Base-by-base conservation (phyloP, 139 green algal species). In the Coccomyxa sp. region DNA sequence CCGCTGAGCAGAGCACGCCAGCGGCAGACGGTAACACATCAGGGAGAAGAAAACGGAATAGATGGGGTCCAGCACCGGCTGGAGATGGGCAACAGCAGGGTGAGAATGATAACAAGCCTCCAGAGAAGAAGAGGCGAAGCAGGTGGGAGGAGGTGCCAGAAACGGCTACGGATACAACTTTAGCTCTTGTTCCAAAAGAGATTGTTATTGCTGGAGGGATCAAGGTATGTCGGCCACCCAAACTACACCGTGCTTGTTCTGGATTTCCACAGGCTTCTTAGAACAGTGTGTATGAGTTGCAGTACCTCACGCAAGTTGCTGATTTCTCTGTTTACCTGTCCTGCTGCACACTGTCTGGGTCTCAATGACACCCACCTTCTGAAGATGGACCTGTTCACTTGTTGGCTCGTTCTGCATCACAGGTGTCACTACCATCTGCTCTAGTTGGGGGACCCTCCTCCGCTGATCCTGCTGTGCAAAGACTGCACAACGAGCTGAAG, bases 371-470 rank as follows among this genome's bases (percentile, higher is more conserved):
- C 66, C 13, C 21, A 31, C 13, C 13, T 76, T 31, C 16, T 63
- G 14, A 25, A 58, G 51, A 25, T 76, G 74, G 57, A 75, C 31
- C 10, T 17, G 17, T 12, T 15, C 17, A 27, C 45, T n/a, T 31
- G 7, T 30, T 57, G 23, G 15, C 60, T 15, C 0, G 59, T 16
- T 17, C 21, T 30, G 60, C 31, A 45, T 83, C 74, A 68, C 86
- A 90, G 86, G 86, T 93, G 12, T 74, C 80, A 0, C 81, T 93
- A 14, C 89, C 90, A 28, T 83, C 87, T n/a, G 81, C 81, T 4
- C 63, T 93, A 18, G 91, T 83, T 15, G 82, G 82, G 18, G 81
- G 80, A 0, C 77, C 82, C 32, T 79, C 83, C 51, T 85, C 75
- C 68, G 83, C 83, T 18, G 87, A 94, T 83, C 90, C 90, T 15